Base-by-base conservation (phyloP, 352 stramenopile genomes). In the Saprolegnia diclina region DNA sequence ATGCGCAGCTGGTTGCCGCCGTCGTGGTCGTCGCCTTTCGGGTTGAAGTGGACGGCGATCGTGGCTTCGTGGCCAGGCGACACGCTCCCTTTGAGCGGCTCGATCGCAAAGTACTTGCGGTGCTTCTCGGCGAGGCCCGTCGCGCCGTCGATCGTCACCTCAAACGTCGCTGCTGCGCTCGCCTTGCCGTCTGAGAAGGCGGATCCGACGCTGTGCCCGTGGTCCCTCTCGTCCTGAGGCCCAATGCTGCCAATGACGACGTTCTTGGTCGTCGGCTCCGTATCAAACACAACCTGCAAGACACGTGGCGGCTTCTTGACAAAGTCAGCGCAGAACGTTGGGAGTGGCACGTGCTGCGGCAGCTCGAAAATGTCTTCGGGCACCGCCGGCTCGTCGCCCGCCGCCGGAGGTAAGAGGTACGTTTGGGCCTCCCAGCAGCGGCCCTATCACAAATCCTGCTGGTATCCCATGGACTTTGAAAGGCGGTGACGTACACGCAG, bases 361-460 rank as follows among this genome's bases (percentile, higher is more conserved):
- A 94, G 14, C 29, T 89, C 84, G 35, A 92, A 91, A 1, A 81
- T 52, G 26, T 94, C 83, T 68, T 90, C 87, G n/a, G 64, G 67
- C 2, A 59, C 32, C 59, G 67, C 3, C 22, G 6, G 0, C 24
- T 26, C 19, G 40, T 14, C 0, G 29, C 64, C 53, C 11, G 56
- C 61, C 21, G n/a, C 62, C 1, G 75, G 81, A 19, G 74, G 76
- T 40, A 82, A 83, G 7, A 90, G 74, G 65, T 90, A 93, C 3
- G 92, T 61, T 45, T 95, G 85, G 42, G 88, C 84, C 64, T 92
- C 85, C 82, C 85, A 92, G 68, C 85, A 91, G 0, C 82, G 77
- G 1, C 82, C 83, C n/a, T 77, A 74, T n/a, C n/a, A n/a, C n/a
- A n/a, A n/a, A n/a, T n/a, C n/a, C n/a, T n/a, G n/a, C n/a, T n/a